A percentile compares a stretch with the other conserved stretches of the same genome.
These are phyloP conservation scores for Polytrichum formosum DNA, from an alignment of 225 moss, liverwort and hornwort genomes.

Conservation along the genomic window DNA sequence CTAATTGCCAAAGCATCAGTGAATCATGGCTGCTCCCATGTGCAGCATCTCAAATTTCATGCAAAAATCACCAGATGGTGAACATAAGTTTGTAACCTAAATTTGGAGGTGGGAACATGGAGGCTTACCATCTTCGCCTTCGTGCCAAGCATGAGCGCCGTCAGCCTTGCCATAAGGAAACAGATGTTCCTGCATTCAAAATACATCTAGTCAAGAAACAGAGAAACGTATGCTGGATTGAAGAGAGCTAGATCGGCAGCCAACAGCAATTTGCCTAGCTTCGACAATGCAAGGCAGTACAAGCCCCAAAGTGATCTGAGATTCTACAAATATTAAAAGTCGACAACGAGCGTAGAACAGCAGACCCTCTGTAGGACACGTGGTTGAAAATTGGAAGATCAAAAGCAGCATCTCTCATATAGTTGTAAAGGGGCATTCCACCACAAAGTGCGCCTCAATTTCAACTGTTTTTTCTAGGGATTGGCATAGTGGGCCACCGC, in stretches of 20 bases:
- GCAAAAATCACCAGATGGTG: too few relatives aligned
- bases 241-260: not conserved
- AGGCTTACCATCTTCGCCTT: conserved; percentile 61
- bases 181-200: conserved; percentile 55
- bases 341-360: not conserved
- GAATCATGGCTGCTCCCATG: too few relatives aligned
- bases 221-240: not conserved
- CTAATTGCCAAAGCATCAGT: too few relatives aligned
- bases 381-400: too few relatives aligned
- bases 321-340: not conserved
- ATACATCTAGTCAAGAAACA: not conserved
- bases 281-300: not conserved
- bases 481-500: too few relatives aligned
- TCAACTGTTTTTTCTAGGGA: too few relatives aligned
- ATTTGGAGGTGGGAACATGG: not conserved
- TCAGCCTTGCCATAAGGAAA: conserved; percentile 77
- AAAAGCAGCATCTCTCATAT: too few relatives aligned
- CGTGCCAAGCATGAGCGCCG: conserved; percentile 79
- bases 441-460: too few relatives aligned
- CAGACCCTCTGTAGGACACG: too few relatives aligned
- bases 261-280: not conserved
- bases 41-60: too few relatives aligned
- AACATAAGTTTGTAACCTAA: not conserved
- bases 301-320: not conserved
- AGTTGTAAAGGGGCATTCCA: too few relatives aligned